Evolutionary conservation across 2,329 filamentous ascomycete species (phyloP).

Genomic region (Aspergillus oerlinghausenensis): DNA sequence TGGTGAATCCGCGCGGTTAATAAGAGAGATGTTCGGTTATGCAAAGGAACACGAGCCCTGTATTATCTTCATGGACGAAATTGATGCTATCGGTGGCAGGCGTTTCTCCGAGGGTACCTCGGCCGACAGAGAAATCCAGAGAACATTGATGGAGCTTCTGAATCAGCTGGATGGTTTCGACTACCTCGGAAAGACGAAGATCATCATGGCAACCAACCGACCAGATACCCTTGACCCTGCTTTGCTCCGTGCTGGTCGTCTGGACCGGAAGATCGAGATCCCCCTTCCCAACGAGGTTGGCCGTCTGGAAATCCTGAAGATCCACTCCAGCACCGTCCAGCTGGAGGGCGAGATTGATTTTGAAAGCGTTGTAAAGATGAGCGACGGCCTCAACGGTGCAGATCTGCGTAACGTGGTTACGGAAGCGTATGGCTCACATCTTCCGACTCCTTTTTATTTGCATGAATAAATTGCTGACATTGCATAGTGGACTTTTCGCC

Average conservation of each 20-base stretch:
- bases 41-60: slow-evolving; percentile 99
- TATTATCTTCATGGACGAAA: slow-evolving; percentile 99
- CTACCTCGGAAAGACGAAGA: slow-evolving; percentile 98
- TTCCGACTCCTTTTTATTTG: background rate
- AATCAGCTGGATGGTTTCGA: slow-evolving; percentile 99
- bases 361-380: slow-evolving; percentile 99
- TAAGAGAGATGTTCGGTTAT: slow-evolving; percentile 99
- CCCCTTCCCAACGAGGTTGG: slow-evolving; percentile 95
- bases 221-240: slow-evolving; percentile 94
- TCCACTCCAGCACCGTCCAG: slow-evolving; percentile 80
- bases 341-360: slow-evolving; percentile 96
- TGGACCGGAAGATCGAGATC: slow-evolving; percentile 98
- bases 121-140: slow-evolving; percentile 95
- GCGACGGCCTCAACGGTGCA: slow-evolving; percentile 93
- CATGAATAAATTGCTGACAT: slow-evolving; percentile 12
- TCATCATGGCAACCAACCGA: slow-evolving; percentile 98
- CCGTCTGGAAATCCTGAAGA: slow-evolving; percentile 94
- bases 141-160: slow-evolving; percentile 95
- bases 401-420: slow-evolving; percentile 97
- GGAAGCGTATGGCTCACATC: slow-evolving; percentile 68
- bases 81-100: slow-evolving; percentile 95
- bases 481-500: slow-evolving; percentile 76
- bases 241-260: slow-evolving; percentile 81
- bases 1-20: slow-evolving; percentile 92
- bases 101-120: slow-evolving; percentile 97